These are phyloP conservation scores for Lentinula boryana DNA, from an alignment of 768 basidiomycete species.

Conservation along the genomic window DNA sequence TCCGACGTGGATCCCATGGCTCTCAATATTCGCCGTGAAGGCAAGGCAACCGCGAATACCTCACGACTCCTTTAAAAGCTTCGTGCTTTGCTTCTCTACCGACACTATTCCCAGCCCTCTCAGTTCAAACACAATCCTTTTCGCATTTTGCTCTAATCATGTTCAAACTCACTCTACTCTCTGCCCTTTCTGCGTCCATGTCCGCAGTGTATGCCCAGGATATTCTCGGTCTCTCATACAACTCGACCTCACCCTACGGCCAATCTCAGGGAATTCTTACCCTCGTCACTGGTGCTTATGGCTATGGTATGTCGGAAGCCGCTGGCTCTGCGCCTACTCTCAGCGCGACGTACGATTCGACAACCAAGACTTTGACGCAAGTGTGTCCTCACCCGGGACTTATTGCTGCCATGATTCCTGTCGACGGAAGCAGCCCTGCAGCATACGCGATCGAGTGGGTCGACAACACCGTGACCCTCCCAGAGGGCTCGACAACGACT, in stretches of 20 bases:
- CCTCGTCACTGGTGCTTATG: neutral
- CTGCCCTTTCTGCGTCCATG: neutral
- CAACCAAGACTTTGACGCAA: neutral
- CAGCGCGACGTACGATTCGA: neutral
- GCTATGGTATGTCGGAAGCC: neutral
- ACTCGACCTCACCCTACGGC: slow-evolving; percentile 1
- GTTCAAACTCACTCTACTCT: neutral
- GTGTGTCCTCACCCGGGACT: neutral
- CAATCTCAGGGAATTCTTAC: neutral
- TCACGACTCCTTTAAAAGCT: neutral
- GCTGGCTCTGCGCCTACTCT: neutral
- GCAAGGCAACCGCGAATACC: neutral
- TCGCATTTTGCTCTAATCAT: neutral
- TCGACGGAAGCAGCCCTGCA: neutral
- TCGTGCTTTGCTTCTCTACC: neutral
- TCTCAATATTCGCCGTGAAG: neutral
- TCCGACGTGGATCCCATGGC: no score
- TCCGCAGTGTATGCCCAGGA: neutral
- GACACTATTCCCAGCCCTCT: neutral
- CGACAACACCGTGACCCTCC: neutral
- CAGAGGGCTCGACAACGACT: neutral
- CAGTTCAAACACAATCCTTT: neutral
- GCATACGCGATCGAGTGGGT: neutral
- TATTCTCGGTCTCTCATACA: neutral
- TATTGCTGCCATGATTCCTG: neutral